Evolutionary conservation across 2,329 filamentous ascomycete genomes (phyloP), one percentile per base, ranked within the genome.

Genomic region (Nigrospora osmanthi): DNA sequence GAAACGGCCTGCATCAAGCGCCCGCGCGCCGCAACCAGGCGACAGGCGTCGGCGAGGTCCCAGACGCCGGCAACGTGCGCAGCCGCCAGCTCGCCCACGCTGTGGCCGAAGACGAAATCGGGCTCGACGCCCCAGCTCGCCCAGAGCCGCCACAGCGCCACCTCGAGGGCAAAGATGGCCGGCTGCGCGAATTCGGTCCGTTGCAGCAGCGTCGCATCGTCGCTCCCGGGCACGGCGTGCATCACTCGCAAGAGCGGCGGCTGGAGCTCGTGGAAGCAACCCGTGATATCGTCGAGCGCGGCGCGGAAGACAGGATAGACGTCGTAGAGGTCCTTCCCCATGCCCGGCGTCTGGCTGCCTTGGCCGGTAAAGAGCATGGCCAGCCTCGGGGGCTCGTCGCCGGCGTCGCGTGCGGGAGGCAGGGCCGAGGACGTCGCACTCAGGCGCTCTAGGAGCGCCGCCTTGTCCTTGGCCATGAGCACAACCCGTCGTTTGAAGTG

Each of bases 341-440:
- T 61, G 7, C 53, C 54, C 1, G 49, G 46, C 23, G 48, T 52
- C 35, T 60, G 57, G 37, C 51, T 54, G 6, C 61, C 61, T 46
- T 64, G 61, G 0, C 61, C 61, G 0, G 59, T 58, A 43, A 64
- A 64, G 32, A 63, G 44, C 43, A 59, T 54, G 2, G 54, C 56
- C 7, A 64, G 39, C 34, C 40, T 47, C 31, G 49, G 49, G 23
- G 35, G 17, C 17, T 34, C 38, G n/a, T 19, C 23, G 11, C 35
- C 38, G 19, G 28, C 42, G 17, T 36, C 45, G 33, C 13, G 33
- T 36, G 23, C 35, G 32, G 5, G 32, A 14, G 17, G 38, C 38
- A 19, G 36, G 34, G 14, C 35, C 35, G 35, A 31, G 4, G 19
- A 23, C 4, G 19, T 4, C 19, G 6, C 19, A 37, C 23, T 42